Base-by-base conservation (phyloP, 78 protist species). In the Chrysochromulina tobinii region DNA sequence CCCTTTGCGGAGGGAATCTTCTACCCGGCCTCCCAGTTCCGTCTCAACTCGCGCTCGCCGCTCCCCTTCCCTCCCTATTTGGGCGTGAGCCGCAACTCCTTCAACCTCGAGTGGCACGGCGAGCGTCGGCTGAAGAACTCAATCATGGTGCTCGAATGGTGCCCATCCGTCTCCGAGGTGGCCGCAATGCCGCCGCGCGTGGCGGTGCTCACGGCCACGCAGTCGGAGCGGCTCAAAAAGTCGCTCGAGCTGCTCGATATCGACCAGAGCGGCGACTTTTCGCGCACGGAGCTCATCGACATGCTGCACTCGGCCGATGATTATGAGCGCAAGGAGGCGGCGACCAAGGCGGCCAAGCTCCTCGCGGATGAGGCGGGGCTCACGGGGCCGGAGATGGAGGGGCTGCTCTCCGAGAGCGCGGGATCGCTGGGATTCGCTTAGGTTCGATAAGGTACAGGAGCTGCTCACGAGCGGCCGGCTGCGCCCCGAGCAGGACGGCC, bases 41-140 rank as follows among this genome's bases (percentile, higher is more conserved):
- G 38, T 0, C 73, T 89, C 66, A 25, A 15, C 20, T 1, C 17
- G 3, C 87, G 90, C n/a, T 3, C 17, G 57, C 61, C 72, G 38
- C 17, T 93, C 27, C 68, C 59, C 17, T 93, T 93, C 88, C 95
- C 95, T 0, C 48, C 4, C 11, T 48, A 18, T 58, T 48, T 89
- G 7, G 14, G 15, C 48, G 66, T 86, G 17, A 68, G 88, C 48
- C 50, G 61, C 55, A 94, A 94, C 92, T 90, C 53, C 90, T 94
- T 72, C 94, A 61, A 91, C 81, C 27, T 51, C n/a, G 73, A 38
- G 50, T 94, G 95, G 95, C 17, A 4, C 14, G 95, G 95, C 68
- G 89, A 87, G 50, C 92, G 95, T 17, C 88, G 95, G 20, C 81
- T 94, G 27, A 94, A 94, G 81, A 94, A 94, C 87, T 92, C 89